Evolutionary conservation across 192 early-diverging fungal genomes (phyloP), one percentile per base, ranked within the genome.

Genomic region (Gaertneriomyces semiglobifer): DNA sequence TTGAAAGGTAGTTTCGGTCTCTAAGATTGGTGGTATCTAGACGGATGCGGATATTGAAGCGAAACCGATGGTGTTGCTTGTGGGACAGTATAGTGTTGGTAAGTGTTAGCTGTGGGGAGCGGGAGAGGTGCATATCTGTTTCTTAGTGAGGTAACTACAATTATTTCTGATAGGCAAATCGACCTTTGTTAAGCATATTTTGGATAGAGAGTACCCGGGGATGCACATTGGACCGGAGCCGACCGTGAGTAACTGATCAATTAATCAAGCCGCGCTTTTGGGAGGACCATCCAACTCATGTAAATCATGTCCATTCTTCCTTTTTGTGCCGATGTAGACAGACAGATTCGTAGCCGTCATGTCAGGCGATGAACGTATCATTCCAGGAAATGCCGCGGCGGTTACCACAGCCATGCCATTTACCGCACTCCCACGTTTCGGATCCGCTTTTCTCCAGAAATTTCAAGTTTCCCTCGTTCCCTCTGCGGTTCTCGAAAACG

Each of bases 291-390:
- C 25, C 25, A 33, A 33, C 25, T 33, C 1, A 33, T 2, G 0
- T 2, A 33, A 33, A 33, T 33, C 25, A 33, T 33, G 25, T 33
- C 25, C 25, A 33, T 33, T 33, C 25, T 33, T 48, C 47, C 1
- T n/a, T 11, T 44, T 39, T 44, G 12, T 62, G 40, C 41, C 39
- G n/a, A 12, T 46, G n/a, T 18, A 88, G 74, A 93, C 92, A 4
- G 92, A 94, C 73, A 74, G 89, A 18, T 93, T 93, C 54, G 87
- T 92, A 6, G 92, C 92, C 2, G 87, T 94, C 44, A 92, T 92
- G 89, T 75, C 84, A 53, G 85, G 88, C 4, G 66, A 68, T 12
- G 80, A 85, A 44, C 81, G 90, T 51, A 86, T 92, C 6, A 92
- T 92, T 19, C 92, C 92, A 3, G 92, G 93, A 46, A 89, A 92